Conservation (phyloP, 2,329 filamentous ascomycete species). For the Aciculosporium take region DNA sequence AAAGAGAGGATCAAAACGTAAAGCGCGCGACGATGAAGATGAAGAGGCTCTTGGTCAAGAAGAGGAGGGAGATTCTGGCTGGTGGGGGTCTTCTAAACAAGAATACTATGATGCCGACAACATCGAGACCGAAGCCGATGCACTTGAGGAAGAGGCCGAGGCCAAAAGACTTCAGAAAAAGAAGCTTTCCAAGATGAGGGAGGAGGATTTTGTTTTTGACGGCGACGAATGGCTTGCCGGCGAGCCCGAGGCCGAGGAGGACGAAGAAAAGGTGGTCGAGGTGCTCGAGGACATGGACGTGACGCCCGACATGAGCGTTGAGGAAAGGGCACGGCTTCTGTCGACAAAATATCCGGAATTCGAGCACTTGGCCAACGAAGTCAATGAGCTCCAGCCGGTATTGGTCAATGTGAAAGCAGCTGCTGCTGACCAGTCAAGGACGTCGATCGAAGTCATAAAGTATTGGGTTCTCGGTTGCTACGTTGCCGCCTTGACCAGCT, state of each 20-base stretch:
- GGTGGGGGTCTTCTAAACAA: conserved; percentile 76
- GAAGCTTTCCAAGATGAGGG: conserved; percentile 75
- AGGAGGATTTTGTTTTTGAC: conserved; percentile 87
- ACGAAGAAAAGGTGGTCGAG: conserved; percentile 59
- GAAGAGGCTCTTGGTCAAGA: conserved; percentile 43
- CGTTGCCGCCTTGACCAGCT: conserved; percentile 75
- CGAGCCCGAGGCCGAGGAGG: conserved; percentile 34
- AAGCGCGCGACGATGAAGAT: conserved; percentile 19
- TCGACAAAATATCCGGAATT: conserved; percentile 83
- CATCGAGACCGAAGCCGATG: conserved; percentile 50
- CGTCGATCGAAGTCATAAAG: conserved; percentile 52
- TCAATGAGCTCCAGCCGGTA: conserved; percentile 54
- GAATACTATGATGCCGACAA: conserved; percentile 89
- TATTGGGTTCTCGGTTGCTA: conserved; percentile 75
- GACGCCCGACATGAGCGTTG: conserved; percentile 59
- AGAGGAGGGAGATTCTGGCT: conserved; percentile 48
- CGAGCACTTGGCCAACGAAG: conserved; percentile 69
- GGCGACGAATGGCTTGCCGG: conserved; percentile 68
- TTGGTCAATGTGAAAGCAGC: conserved; percentile 44
- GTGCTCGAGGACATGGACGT: conserved; percentile 75
- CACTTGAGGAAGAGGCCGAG: conserved; percentile 83
- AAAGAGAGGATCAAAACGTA: conserved; percentile 17
- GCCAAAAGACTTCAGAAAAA: conserved; percentile 81
- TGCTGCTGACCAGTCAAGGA: conserved; percentile 36
- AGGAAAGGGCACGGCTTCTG: conserved; percentile 63